A percentile compares a stretch with the other conserved stretches of the same genome.
Evolutionary conservation across 2,329 filamentous ascomycete genomes (phyloP).

Genomic region (Diaporthe sp.): DNA sequence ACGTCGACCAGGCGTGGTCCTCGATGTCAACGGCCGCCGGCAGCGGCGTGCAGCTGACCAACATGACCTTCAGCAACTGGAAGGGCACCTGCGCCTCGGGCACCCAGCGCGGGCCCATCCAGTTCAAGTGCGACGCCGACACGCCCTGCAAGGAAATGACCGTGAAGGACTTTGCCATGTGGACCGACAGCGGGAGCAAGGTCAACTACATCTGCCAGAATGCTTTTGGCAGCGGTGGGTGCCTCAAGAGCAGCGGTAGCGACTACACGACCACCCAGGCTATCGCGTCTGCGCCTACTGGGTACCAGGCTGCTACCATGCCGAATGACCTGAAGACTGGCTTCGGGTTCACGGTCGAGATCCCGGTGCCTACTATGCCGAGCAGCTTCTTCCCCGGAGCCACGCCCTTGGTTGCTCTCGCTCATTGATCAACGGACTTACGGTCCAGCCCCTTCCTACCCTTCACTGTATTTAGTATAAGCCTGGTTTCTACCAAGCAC

Average conservation of each 20-base stretch:
- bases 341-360: conserved; percentile 32
- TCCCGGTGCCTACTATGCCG: conserved; percentile 35
- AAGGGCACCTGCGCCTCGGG: conserved; percentile 65
- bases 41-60: conserved; percentile 63
- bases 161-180: conserved; percentile 64
- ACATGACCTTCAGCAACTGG: conserved; percentile 69
- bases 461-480: conserved; percentile 3
- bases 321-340: conserved; percentile 31
- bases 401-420: conserved; percentile 31
- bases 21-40: conserved; percentile 49
- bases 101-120: conserved; percentile 63
- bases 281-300: conserved; percentile 15
- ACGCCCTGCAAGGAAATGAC: conserved; percentile 66
- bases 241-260: conserved; percentile 33
- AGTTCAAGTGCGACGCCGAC: conserved; percentile 61
- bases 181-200: conserved; percentile 59
- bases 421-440: background rate
- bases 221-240: conserved; percentile 40
- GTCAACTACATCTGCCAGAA: conserved; percentile 41
- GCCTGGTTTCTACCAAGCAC: background rate
- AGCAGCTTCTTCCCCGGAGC: conserved; percentile 37
- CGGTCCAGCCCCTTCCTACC: background rate
- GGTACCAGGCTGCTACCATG: conserved; percentile 36
- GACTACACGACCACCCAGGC: conserved; percentile 40
- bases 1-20: conserved; percentile 67